Conservation (phyloP, 1,284 basidiomycete species). For the Fomitopsis schrenkii region DNA sequence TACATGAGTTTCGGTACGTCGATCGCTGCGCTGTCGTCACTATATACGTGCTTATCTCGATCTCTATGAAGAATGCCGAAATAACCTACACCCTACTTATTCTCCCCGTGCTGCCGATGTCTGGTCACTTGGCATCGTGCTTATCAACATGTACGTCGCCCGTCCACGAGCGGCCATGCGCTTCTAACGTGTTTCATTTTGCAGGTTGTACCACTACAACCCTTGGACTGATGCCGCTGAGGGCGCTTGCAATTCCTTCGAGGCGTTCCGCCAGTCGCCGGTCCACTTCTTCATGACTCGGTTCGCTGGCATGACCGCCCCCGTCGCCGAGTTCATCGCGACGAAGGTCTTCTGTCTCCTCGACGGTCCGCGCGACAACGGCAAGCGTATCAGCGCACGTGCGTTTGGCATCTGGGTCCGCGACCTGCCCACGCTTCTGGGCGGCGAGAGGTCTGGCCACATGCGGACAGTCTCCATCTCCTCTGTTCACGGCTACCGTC, state of each 20-base stretch:
- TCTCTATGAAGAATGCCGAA: conserved; percentile 78
- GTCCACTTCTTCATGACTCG: conserved; percentile 84
- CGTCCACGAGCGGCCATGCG: conserved; percentile 8
- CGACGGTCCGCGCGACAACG: conserved; percentile 49
- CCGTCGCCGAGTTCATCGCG: conserved; percentile 85
- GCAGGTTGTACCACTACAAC: conserved; percentile 94
- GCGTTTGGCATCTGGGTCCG: conserved; percentile 88
- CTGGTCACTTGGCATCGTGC: conserved; percentile 97
- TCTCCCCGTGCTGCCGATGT: conserved; percentile 94
- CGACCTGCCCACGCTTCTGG: conserved; percentile 72
- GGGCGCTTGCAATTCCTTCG: conserved; percentile 79
- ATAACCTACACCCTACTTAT: conserved; percentile 93
- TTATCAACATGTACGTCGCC: conserved; percentile 86
- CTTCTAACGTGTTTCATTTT: not conserved
- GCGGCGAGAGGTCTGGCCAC: conserved; percentile 26
- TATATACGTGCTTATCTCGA: conserved; percentile 1
- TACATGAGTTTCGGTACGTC: conserved; percentile 95
- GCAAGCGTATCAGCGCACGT: conserved; percentile 68
- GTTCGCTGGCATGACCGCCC: conserved; percentile 88
- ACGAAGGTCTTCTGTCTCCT: conserved; percentile 86
- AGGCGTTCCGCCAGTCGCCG: conserved; percentile 77
- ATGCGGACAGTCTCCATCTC: conserved; percentile 49
- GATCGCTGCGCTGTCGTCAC: not conserved
- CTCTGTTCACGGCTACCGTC: conserved; percentile 56
- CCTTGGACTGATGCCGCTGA: conserved; percentile 94